Base-by-base conservation (phyloP, 1,284 basidiomycete species). In the Microbotryomycetes sp. region DNA sequence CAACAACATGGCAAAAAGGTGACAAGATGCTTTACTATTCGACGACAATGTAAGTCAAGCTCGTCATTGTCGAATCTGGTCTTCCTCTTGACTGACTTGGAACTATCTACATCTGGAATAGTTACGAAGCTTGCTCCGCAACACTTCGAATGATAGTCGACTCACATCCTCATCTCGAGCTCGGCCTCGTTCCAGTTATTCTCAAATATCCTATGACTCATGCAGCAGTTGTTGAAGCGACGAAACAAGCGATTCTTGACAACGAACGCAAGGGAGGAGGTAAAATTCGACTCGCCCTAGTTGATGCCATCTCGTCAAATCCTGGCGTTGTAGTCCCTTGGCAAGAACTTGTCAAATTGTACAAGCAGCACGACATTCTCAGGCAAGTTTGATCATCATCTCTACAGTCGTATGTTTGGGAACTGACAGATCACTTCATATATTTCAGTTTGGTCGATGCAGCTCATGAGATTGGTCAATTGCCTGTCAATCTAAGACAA, bases 251-350 rank as follows among this genome's bases (percentile, higher is more conserved):
- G 1, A 66, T 71, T 30, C 59, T 62, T n/a, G 49, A 58, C 3
- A 60, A 61, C 9, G 54, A 60, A 9, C 28, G 29, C 12, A 60
- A 67, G 15, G 73, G 69, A 1, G 59, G 66, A 2, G 63, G 60
- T 15, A 59, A 54, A 15, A 56, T 77, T 32, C 45, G 70, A 0
- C 51, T 76, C 3, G 75, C 69, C 2, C 58, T 76, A 2, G 32
- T 76, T 26, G 76, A 77, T 31, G 71, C 72, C 25, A 74, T 77
- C 59, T 68, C 65, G 0, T 69, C 69, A 2, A 54, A 65, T 22
- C 76, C 76, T 0, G 75, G 74, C n/a, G 72, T 75, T 19, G 53
- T 70, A 6, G 63, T 77, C 0, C 76, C 76, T 0, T 76, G 75
- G 76, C 66, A 71, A 46, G 36, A 59, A 16, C 51, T 75, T 19